Percentiles rank a stretch among this genome's conserved stretches.
Conservation (phyloP, 495 filamentous ascomycete genomes). For the Aspergillus sclerotiicarbonarius region DNA sequence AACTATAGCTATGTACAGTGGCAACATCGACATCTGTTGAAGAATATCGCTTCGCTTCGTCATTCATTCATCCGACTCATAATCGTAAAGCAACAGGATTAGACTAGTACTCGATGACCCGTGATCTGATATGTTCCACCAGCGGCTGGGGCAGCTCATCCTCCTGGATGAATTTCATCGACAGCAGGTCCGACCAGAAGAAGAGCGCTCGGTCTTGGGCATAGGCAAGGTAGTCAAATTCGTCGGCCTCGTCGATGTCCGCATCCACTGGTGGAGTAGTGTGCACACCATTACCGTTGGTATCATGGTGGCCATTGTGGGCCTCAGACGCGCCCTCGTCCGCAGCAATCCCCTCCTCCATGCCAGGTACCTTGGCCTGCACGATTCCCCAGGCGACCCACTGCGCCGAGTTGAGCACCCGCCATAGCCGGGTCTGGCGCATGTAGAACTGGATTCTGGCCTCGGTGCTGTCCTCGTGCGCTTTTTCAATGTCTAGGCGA, state of each 20-base stretch:
- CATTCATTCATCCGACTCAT: background rate
- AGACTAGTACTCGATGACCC: constrained; percentile 54
- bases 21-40: background rate
- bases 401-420: constrained; percentile 78
- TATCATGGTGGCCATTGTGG: constrained; percentile 3
- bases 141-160: constrained; percentile 71
- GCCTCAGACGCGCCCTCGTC: constrained; percentile 7
- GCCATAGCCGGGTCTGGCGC: constrained; percentile 79
- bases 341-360: constrained; percentile 39
- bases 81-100: background rate
- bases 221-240: constrained; percentile 92
- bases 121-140: constrained; percentile 52
- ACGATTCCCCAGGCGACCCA: constrained; percentile 98
- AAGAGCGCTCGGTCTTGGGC: constrained; percentile 86
- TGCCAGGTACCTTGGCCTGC: constrained; percentile 79
- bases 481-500: constrained; percentile 53
- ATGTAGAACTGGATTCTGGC: constrained; percentile 64
- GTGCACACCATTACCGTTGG: constrained; percentile 15
- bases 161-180: constrained; percentile 63
- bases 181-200: constrained; percentile 86
- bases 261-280: constrained; percentile 18
- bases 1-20: background rate
- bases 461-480: constrained; percentile 58
- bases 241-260: constrained; percentile 51
- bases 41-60: background rate